Evolutionary conservation across 2,329 filamentous ascomycete genomes (phyloP).

Genomic region (Gyromitra esculenta): DNA sequence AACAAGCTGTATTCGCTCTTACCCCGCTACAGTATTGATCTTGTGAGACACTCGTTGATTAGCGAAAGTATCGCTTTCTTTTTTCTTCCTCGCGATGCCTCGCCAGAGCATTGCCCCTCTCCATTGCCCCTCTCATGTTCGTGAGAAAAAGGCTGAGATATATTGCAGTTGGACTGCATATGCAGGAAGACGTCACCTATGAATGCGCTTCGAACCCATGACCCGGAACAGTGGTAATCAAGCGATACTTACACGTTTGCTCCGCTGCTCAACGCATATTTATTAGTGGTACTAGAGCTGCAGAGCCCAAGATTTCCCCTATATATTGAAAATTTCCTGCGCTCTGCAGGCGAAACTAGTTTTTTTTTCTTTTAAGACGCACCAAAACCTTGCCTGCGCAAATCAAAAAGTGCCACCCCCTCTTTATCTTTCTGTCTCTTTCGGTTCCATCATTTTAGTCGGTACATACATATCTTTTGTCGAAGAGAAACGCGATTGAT

Average conservation of each 20-base stretch:
- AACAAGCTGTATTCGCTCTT: conserved; percentile 1
- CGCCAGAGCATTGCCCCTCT: conserved; percentile 28
- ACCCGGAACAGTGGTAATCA: conserved; percentile 47
- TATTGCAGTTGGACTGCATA: conserved; percentile 41
- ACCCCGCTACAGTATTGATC: conserved; percentile 35
- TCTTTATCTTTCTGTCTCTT: conserved; percentile 30
- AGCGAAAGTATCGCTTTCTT: conserved; percentile 19
- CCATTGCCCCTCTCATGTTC: conserved; percentile 30
- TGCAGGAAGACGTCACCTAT: conserved; percentile 46
- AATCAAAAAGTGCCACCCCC: conserved; percentile 46
- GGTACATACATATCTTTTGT: conserved; percentile 31
- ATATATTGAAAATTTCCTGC: conserved; percentile 49
- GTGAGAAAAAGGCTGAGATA: conserved; percentile 33
- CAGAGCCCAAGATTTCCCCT: conserved; percentile 24
- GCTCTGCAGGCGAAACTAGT: conserved; percentile 16
- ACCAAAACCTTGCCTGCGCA: conserved; percentile 17
- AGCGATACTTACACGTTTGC: conserved; percentile 28
- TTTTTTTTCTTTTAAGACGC: conserved; percentile 38
- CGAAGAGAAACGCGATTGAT: conserved; percentile 29
- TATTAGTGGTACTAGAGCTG: conserved; percentile 25
- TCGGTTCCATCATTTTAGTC: conserved; percentile 14
- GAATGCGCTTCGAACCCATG: conserved; percentile 38
- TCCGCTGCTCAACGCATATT: conserved; percentile 16
- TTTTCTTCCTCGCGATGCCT: conserved; percentile 28
- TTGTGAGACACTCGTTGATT: conserved; percentile 34